Conservation (phyloP, 2,329 filamentous ascomycete genomes). For the Alternaria hordeiaustralica region DNA sequence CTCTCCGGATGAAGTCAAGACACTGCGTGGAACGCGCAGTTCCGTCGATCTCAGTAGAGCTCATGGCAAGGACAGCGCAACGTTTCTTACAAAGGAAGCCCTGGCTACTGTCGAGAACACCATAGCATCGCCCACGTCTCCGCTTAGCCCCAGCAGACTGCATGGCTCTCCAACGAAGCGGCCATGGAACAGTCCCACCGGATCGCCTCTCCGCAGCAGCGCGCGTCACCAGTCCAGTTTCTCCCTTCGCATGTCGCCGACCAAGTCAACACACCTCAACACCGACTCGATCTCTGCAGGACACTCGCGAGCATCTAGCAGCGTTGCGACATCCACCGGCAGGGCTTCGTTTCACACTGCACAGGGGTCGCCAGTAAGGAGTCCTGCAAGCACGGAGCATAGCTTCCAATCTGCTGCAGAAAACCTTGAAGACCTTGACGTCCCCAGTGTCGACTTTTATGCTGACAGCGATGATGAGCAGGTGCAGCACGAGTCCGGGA, state of each 20-base stretch:
- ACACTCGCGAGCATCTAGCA: slow-evolving; percentile 23
- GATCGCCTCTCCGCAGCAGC: slow-evolving; percentile 20
- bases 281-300: not conserved
- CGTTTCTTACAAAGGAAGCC: slow-evolving; percentile 40
- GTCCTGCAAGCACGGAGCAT: slow-evolving; percentile 21
- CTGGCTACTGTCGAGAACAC: slow-evolving; percentile 28
- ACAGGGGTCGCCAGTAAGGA: slow-evolving; percentile 40
- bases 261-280: slow-evolving; percentile 7
- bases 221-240: slow-evolving; percentile 14
- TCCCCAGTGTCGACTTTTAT: slow-evolving; percentile 11
- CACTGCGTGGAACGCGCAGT: slow-evolving; percentile 24
- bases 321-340: slow-evolving; percentile 26
- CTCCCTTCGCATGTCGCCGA: slow-evolving; percentile 27
- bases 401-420: slow-evolving; percentile 31
- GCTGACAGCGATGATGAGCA: slow-evolving; percentile 26
- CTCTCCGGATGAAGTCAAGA: slow-evolving; percentile 21
- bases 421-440: slow-evolving; percentile 6
- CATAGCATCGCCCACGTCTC: slow-evolving; percentile 16
- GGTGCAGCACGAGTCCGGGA: not conserved
- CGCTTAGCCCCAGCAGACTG: slow-evolving; percentile 18
- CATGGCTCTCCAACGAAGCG: slow-evolving; percentile 26
- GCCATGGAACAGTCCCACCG: slow-evolving; percentile 21
- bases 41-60: slow-evolving; percentile 20
- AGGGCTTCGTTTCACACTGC: slow-evolving; percentile 29
- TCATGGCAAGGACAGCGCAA: slow-evolving; percentile 17